A percentile compares a stretch with the other conserved stretches of the same genome.
phyloP scores from a whole-genome alignment of 2,329 filamentous ascomycete species.

The Alternaria gaisen region DNA sequence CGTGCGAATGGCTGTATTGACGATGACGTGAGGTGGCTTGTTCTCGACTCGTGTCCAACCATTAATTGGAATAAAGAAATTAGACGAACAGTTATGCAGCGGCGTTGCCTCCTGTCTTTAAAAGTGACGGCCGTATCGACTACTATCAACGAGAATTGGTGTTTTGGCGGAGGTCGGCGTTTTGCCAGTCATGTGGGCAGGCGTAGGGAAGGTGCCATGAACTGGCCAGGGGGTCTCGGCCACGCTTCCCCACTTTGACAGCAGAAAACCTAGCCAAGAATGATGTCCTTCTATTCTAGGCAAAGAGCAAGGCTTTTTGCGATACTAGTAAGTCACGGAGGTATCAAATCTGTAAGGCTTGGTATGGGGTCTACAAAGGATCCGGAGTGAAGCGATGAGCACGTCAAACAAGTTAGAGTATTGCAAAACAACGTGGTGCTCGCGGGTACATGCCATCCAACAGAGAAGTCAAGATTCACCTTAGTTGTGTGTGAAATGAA shows the following conservation, averaged over 20 bases:
- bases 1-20: conserved; percentile 12
- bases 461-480: background rate
- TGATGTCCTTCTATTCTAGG: conserved; percentile 43
- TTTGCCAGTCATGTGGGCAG: conserved; percentile 38
- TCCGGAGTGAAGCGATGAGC: background rate
- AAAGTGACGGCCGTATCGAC: background rate
- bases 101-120: background rate
- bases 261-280: conserved; percentile 31
- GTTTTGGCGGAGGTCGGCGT: conserved; percentile 42
- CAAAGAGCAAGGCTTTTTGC: conserved; percentile 28
- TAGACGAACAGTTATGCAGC: conserved; percentile 3
- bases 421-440: background rate
- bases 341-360: background rate
- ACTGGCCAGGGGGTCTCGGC: conserved; percentile 31
- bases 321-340: conserved; percentile 11
- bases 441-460: background rate
- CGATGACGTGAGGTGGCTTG: conserved; percentile 23
- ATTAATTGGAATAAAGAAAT: background rate
- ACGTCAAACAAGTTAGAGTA: background rate
- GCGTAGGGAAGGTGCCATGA: conserved; percentile 19
- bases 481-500: conserved; percentile 25
- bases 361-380: background rate
- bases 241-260: conserved; percentile 28
- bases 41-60: conserved; percentile 12
- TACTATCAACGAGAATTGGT: conserved; percentile 20